Base-by-base conservation (phyloP, 2,329 filamentous ascomycete genomes). In the Monosporascus sp. region DNA sequence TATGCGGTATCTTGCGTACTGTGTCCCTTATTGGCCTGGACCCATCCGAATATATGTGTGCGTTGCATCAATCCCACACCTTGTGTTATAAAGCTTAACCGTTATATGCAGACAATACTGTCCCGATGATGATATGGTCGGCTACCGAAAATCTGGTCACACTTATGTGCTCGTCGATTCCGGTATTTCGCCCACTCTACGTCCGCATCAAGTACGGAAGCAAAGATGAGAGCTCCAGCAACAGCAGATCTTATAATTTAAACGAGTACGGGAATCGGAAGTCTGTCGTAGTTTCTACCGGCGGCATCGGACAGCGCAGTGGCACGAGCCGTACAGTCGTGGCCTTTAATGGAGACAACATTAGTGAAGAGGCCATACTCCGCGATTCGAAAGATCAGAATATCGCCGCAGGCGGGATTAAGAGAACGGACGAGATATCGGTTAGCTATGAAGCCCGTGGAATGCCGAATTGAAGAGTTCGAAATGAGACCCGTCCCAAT, bases 101-200 rank as follows among this genome's bases (percentile, higher is more conserved):
- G 25, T 2, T 1, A 11, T 49, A 63, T 61, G 22, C 48, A 70
- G 69, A 67, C 51, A 69, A 70, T 27, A 70, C 68, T 7, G 69
- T 72, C 2, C 61, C 60, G 0, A 62, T 72, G 17, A 69, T 72
- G 4, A 61, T 68, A 7, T 75, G 72, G 72, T 66, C 68, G 0
- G 70, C 68, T 0, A 70, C 70, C 25, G 72, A 75, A 46, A 65
- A 72, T 8, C 62, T 70, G 3, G 68, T 72, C 2, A 69, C 70
- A 8, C 68, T 75, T 64, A 61, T 74, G 18, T 74, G 72, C 60
- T 68, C 72, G 22, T 69, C 68, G 5, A 71, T 75, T 3, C 70
- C 72, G 1, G 68, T 72, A 4, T 67, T 72, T 7, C 64, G 70
- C 0, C 72, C 72, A 0, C 58, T 74, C 0, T 74, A 72, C 54